Conservation (phyloP, 495 filamentous ascomycete genomes). For the Penicillium manginii region DNA sequence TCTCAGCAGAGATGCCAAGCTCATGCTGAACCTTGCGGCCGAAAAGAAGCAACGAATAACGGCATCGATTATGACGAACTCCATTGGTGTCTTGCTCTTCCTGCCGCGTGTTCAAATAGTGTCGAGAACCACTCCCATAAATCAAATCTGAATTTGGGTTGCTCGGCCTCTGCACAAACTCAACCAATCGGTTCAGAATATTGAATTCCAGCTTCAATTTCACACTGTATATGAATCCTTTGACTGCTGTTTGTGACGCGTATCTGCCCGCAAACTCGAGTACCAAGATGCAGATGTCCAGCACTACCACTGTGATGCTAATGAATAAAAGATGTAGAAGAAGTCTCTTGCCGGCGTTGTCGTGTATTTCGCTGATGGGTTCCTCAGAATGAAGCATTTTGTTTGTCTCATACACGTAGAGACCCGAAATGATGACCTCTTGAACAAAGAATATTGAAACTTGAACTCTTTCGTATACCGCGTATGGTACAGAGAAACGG, state of each 20-base stretch:
- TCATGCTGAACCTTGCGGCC: conserved; percentile 3
- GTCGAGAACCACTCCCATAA: conserved; percentile 1
- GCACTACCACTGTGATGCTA: conserved; percentile 1
- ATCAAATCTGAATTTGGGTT: background rate
- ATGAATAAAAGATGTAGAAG: conserved; percentile 4
- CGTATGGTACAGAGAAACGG: conserved; percentile 33
- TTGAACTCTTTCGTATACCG: conserved; percentile 40
- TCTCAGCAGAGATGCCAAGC: conserved; percentile 2
- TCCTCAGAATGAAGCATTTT: conserved; percentile 29
- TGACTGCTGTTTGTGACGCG: conserved; percentile 7
- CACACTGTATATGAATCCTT: conserved; percentile 11
- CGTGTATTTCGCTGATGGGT: conserved; percentile 1
- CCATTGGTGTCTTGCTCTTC: conserved; percentile 1
- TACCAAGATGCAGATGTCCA: conserved; percentile 5
- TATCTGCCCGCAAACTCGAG: conserved; percentile 6
- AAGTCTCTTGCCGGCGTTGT: background rate
- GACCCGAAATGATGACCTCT: conserved; percentile 36
- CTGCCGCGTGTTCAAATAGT: background rate
- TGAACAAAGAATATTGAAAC: conserved; percentile 45
- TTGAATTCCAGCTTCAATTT: conserved; percentile 12
- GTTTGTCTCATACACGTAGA: conserved; percentile 44
- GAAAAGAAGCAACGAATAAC: conserved; percentile 3
- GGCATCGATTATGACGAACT: background rate
- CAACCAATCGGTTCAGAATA: conserved; percentile 7
- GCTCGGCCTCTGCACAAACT: conserved; percentile 4